A percentile compares a stretch with the other conserved stretches of the same genome.
Conservation (phyloP, 805 yeast genomes). For the Candida patagonica region DNA sequence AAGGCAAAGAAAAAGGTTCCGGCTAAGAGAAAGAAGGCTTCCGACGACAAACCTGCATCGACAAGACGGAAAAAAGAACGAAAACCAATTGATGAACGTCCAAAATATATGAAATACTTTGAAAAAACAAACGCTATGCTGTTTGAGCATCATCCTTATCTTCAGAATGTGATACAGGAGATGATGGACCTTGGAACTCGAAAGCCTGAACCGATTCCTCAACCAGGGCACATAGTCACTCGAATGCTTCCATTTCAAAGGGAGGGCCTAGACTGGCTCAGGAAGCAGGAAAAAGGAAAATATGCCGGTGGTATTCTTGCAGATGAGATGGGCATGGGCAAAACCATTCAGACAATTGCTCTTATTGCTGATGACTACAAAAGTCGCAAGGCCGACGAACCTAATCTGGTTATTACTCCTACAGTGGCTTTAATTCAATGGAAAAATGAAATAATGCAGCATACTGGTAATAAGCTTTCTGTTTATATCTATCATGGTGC, state of each 20-base stretch:
- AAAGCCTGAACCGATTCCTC: slow-evolving; percentile 39
- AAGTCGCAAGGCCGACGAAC: slow-evolving; percentile 24
- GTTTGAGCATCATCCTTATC: slow-evolving; percentile 69
- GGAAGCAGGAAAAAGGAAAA: slow-evolving; percentile 61
- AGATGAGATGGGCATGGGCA: slow-evolving; percentile 99
- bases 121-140: slow-evolving; percentile 61
- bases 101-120: slow-evolving; percentile 10
- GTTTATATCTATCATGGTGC: slow-evolving; percentile 82
- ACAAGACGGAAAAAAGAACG: not conserved
- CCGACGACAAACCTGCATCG: slow-evolving; percentile 2
- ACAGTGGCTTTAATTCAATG: slow-evolving; percentile 99
- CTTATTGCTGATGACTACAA: slow-evolving; percentile 56
- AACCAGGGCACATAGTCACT: slow-evolving; percentile 71
- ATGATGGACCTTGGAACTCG: slow-evolving; percentile 42
- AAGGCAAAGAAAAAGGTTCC: not conserved
- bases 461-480: slow-evolving; percentile 61
- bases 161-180: slow-evolving; percentile 61
- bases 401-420: slow-evolving; percentile 90
- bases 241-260: slow-evolving; percentile 79
- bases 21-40: not conserved
- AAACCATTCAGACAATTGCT: slow-evolving; percentile 93
- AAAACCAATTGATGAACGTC: slow-evolving; percentile 3
- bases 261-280: slow-evolving; percentile 89
- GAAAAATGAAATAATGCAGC: slow-evolving; percentile 84
- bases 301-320: slow-evolving; percentile 90